These are phyloP conservation scores for Dactylorhiza incarnata DNA, from an alignment of 106 monocot genomes.

Conservation along the genomic window DNA sequence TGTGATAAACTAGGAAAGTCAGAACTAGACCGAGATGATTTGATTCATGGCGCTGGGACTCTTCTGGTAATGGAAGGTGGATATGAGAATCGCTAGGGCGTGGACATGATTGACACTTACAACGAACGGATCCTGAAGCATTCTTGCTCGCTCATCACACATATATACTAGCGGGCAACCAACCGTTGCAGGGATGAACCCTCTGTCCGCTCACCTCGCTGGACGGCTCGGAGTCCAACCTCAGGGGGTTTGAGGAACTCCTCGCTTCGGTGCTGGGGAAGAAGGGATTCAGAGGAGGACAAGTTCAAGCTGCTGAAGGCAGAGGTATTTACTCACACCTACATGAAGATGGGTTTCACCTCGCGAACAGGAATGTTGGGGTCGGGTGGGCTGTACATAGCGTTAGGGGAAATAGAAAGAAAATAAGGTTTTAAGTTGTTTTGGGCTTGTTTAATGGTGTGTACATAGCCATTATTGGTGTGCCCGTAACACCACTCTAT, in stretches of 20 bases:
- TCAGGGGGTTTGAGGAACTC: constrained; percentile 73
- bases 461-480: no score
- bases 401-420: no score
- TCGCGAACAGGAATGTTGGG: no score
- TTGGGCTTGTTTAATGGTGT: no score
- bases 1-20: constrained; percentile 67
- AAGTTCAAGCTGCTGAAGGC: no score
- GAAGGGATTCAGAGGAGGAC: no score
- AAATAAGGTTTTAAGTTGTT: no score
- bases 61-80: constrained; percentile 85
- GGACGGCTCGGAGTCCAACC: constrained; percentile 57
- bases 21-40: constrained; percentile 86
- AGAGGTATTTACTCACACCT: no score
- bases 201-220: constrained; percentile 78
- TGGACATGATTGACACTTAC: constrained; percentile 92
- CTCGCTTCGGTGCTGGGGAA: not conserved
- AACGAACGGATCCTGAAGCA: constrained; percentile 92
- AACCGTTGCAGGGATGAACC: constrained; percentile 1
- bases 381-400: no score
- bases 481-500: no score
- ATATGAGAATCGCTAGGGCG: constrained; percentile 77
- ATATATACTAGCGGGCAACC: constrained; percentile 31
- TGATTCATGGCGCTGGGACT: constrained; percentile 60
- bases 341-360: no score
- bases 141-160: constrained; percentile 88